Percentiles rank a stretch among this genome's conserved stretches.
Conservation (phyloP, 306 rosid genomes). For the Acacia acuminata region DNA sequence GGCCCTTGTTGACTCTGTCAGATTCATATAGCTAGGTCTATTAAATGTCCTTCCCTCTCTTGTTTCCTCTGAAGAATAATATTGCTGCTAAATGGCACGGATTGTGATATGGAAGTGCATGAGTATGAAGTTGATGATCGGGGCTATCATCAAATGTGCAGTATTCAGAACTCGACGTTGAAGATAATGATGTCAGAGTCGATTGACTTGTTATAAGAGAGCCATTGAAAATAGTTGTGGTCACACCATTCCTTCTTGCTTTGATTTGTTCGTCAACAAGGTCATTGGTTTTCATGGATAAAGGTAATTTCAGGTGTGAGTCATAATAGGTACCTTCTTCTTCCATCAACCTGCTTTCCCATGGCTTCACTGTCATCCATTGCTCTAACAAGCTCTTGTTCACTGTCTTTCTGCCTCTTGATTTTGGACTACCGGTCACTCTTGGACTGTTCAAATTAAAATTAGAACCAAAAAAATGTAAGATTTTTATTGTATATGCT, state of each 20-base stretch:
- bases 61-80: conserved; percentile 27
- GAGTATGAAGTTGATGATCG: conserved; percentile 61
- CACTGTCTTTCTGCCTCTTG: conserved; percentile 42
- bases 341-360: conserved; percentile 67
- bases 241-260: conserved; percentile 56
- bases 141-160: conserved; percentile 60
- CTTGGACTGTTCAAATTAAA: conserved; percentile 54
- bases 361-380: conserved; percentile 80
- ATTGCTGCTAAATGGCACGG: conserved; percentile 22
- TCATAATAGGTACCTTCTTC: conserved; percentile 23
- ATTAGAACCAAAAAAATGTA: not conserved
- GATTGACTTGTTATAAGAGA: conserved; percentile 44
- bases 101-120: conserved; percentile 46
- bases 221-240: conserved; percentile 55
- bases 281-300: conserved; percentile 50
- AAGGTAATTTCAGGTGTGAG: conserved; percentile 47
- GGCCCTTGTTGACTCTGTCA: conserved; percentile 67
- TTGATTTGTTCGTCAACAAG: conserved; percentile 39
- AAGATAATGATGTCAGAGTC: conserved; percentile 64
- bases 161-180: conserved; percentile 60
- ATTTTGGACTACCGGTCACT: conserved; percentile 56
- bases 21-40: conserved; percentile 65
- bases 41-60: conserved; percentile 29
- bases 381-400: conserved; percentile 52
- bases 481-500: not conserved